Percentiles rank a stretch among this genome's conserved stretches.
Conservation (phyloP, 2,329 filamentous ascomycete genomes). For the Talaromyces piceae region DNA sequence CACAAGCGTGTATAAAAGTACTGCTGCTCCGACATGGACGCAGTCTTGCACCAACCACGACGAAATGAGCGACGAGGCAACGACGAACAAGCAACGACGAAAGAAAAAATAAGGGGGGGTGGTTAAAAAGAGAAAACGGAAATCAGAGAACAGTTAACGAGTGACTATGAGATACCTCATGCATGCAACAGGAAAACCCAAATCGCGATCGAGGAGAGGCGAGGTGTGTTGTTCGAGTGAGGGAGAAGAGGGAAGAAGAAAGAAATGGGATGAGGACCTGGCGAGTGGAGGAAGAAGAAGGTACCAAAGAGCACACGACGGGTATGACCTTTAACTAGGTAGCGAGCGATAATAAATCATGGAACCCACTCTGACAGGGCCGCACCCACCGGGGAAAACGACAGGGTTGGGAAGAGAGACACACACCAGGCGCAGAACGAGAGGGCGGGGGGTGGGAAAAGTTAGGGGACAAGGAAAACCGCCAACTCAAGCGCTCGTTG, state of each 20-base stretch:
- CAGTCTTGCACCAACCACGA: no score
- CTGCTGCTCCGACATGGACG: slow-evolving; percentile 7
- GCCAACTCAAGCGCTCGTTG: no score
- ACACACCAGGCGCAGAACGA: neutral
- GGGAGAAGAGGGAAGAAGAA: neutral
- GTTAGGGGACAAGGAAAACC: no score
- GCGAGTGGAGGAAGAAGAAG: neutral
- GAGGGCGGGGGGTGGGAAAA: neutral
- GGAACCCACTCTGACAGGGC: no score
- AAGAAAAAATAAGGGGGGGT: no score
- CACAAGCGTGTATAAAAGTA: slow-evolving; percentile 8
- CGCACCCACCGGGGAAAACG: neutral
- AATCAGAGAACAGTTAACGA: slow-evolving; percentile 1
- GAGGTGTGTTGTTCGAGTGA: neutral
- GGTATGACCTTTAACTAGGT: no score
- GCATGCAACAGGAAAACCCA: neutral
- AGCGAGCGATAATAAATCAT: neutral
- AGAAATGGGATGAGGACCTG: neutral
- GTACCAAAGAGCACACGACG: neutral
- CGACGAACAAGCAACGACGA: neutral
- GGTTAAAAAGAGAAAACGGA: neutral
- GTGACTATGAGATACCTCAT: slow-evolving; percentile 7
- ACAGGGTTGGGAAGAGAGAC: neutral
- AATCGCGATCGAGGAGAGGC: neutral
- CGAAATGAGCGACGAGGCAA: no score